These are phyloP conservation scores for Starmerella floris DNA, from an alignment of 805 yeast genomes.

Conservation along the genomic window DNA sequence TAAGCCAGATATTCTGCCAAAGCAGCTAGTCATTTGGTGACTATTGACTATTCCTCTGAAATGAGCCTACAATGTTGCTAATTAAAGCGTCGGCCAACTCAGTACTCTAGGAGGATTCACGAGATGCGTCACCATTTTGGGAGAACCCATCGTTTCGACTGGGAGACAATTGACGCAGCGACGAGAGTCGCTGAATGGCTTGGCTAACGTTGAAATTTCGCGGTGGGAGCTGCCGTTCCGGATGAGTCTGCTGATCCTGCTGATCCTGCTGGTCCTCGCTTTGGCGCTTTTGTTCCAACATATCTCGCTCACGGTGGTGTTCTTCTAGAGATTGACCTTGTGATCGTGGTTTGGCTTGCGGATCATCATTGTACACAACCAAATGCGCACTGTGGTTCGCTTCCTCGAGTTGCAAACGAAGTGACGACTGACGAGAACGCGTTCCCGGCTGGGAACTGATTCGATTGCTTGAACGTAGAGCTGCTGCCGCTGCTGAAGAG, in stretches of 20 bases:
- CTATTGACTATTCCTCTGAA: too few species aligned
- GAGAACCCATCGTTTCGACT: too few species aligned
- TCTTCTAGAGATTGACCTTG: too few species aligned
- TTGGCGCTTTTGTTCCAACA: background rate
- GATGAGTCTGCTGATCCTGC: background rate
- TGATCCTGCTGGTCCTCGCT: background rate
- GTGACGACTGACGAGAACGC: conserved; percentile 16
- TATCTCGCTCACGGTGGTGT: too few species aligned
- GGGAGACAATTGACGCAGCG: conserved; percentile 7
- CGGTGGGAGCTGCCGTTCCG: background rate
- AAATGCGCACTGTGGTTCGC: conserved; percentile 16
- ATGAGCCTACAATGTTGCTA: too few species aligned
- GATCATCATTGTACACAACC: conserved; percentile 14
- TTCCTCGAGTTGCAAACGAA: conserved; percentile 20
- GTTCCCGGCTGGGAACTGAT: conserved; percentile 15
- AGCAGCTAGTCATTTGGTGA: too few species aligned
- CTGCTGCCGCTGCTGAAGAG: conserved; percentile 18
- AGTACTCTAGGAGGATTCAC: too few species aligned
- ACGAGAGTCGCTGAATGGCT: background rate
- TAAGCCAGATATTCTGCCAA: too few species aligned
- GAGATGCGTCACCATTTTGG: too few species aligned
- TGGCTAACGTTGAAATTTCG: background rate
- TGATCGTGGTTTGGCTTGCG: too few species aligned
- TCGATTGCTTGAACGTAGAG: conserved; percentile 12
- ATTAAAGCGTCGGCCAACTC: too few species aligned